Percentiles rank a stretch among this genome's conserved stretches.
Evolutionary conservation across 352 stramenopile genomes (phyloP).

Genomic region (Globisporangium nodosum): DNA sequence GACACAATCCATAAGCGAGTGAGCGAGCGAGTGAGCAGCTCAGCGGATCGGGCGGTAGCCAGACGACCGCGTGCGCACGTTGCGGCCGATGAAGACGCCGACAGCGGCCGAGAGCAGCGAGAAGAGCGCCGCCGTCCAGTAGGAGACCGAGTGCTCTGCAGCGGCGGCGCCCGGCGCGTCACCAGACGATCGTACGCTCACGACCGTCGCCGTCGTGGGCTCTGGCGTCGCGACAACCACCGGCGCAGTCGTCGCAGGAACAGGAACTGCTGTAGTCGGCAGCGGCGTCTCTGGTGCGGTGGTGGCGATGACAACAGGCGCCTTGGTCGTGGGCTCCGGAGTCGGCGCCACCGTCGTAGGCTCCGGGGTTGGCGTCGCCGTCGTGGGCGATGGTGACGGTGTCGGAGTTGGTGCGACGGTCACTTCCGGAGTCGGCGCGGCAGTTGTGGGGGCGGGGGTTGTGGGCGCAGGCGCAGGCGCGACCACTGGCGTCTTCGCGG

Average conservation of each 20-base stretch:
- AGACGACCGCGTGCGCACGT: constrained; percentile 42
- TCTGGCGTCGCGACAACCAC: background rate
- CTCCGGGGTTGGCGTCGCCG: background rate
- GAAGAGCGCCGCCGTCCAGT: constrained; percentile 43
- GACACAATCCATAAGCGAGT: background rate
- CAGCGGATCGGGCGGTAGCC: constrained; percentile 47
- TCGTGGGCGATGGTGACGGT: background rate
- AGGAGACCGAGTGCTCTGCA: constrained; percentile 43
- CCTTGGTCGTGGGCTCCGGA: background rate
- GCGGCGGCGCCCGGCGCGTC: constrained; percentile 4
- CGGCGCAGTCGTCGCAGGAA: background rate
- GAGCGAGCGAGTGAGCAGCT: too few species aligned
- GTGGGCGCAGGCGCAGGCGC: background rate
- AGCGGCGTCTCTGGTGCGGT: background rate
- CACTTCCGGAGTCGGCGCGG: background rate
- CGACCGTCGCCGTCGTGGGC: background rate
- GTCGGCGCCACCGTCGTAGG: background rate
- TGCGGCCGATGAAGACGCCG: constrained; percentile 48
- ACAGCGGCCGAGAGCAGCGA: constrained; percentile 35
- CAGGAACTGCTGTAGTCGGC: background rate
- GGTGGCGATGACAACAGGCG: background rate
- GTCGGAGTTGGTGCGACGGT: background rate
- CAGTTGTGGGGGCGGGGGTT: too few species aligned
- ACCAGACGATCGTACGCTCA: constrained; percentile 4
- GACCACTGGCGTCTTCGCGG: constrained; percentile 2